Evolutionary conservation across 441 rosid species (phyloP).

Genomic region (Erodium moschatum): DNA sequence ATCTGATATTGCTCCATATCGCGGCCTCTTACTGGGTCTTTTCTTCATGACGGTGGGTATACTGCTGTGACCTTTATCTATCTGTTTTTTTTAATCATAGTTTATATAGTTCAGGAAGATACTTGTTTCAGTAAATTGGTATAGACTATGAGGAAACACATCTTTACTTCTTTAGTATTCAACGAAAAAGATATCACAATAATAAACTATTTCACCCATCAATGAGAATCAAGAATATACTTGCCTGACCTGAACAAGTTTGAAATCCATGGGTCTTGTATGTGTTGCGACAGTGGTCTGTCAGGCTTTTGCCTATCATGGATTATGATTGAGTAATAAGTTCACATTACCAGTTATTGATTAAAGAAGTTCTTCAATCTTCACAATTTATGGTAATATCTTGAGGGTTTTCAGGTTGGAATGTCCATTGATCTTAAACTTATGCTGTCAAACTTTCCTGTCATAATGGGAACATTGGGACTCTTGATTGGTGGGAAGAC

Average conservation of each 20-base stretch:
- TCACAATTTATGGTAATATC: slow-evolving; percentile 25
- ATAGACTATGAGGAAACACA: neutral
- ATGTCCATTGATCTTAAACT: slow-evolving; percentile 99
- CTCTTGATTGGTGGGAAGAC: slow-evolving; percentile 90
- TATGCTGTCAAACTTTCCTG: slow-evolving; percentile 80
- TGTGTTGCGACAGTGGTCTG: neutral
- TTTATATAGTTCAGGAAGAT: neutral
- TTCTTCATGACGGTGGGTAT: slow-evolving; percentile 93
- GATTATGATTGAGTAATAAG: slow-evolving; percentile 13
- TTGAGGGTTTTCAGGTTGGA: slow-evolving; percentile 66
- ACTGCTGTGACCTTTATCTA: neutral
- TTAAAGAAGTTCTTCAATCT: slow-evolving; percentile 16
- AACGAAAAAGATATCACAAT: neutral
- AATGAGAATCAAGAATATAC: neutral
- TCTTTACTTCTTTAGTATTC: neutral
- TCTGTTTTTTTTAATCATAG: neutral
- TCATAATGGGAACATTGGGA: slow-evolving; percentile 62
- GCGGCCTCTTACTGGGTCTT: slow-evolving; percentile 93
- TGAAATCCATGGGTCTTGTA: neutral
- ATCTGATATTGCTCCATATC: slow-evolving; percentile 98
- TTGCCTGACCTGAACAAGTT: neutral
- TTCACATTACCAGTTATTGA: slow-evolving; percentile 16
- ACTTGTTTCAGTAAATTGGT: neutral
- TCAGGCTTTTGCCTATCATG: neutral
- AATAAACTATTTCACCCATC: neutral